phyloP scores from a whole-genome alignment of 2,329 filamentous ascomycete genomes.

The Epichloe festucae region DNA sequence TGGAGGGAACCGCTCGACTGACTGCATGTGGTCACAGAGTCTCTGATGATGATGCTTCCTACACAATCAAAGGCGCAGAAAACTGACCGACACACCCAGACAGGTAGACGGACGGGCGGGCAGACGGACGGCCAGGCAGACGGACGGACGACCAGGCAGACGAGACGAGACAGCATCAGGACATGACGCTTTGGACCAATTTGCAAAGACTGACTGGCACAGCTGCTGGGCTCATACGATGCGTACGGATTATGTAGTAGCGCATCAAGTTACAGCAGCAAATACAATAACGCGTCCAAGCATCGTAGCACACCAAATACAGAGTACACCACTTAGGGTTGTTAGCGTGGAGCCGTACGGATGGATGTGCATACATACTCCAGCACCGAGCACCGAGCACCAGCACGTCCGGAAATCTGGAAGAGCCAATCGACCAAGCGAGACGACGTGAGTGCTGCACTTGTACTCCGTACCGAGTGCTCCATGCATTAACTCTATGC shows the following conservation, averaged over 20 bases:
- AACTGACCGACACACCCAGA: neutral
- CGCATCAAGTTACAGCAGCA: neutral
- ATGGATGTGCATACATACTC: too few relatives aligned
- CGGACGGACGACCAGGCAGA: too few relatives aligned
- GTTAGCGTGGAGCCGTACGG: neutral
- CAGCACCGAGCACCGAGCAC: neutral
- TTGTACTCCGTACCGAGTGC: neutral
- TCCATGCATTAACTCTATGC: neutral
- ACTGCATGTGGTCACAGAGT: too few relatives aligned
- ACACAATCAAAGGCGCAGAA: neutral
- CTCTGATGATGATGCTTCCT: too few relatives aligned
- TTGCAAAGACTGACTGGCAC: neutral
- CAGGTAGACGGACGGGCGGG: neutral
- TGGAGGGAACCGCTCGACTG: too few relatives aligned
- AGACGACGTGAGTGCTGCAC: neutral
- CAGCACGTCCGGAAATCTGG: neutral
- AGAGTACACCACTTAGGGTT: neutral
- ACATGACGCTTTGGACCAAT: neutral
- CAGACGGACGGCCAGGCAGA: too few relatives aligned
- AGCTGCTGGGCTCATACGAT: neutral
- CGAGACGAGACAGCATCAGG: neutral
- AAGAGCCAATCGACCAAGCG: neutral
- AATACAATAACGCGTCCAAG: too few relatives aligned
- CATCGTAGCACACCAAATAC: neutral
- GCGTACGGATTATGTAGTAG: neutral